Evolutionary conservation across 208 protist species (phyloP), one percentile per base, ranked within the genome.

Genomic region (Leishmania lainsoni): DNA sequence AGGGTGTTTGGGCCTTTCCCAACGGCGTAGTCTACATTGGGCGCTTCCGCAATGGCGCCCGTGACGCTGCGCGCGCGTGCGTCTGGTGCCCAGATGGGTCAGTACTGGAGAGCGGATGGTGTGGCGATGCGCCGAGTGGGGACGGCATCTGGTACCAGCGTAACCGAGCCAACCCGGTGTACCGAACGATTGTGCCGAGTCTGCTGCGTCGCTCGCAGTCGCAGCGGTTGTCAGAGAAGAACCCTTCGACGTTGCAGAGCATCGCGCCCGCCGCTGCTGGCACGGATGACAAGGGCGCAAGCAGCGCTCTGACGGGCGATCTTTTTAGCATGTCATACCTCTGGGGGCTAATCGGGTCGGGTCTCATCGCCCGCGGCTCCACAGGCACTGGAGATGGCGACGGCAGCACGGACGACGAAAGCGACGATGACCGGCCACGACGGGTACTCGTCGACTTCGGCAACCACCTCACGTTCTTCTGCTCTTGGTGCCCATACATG

Each of bases 21-120:
- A 92, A 81, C 58, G 92, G 94, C 26, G 85, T 95, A 22, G 83
- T 96, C 10, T 97, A 96, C 76, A 79, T 94, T n/a, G 94, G 94
- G 8, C 73, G 78, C 14, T 91, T 97, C 72, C 63, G 72, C 63
- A 77, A 89, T 51, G 92, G 91, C 56, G 26, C 84, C 6, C 93
- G 93, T 3, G 71, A 81, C 17, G 80, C 79, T 3, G 12, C 14
- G n/a, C 59, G 79, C 32, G 86, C 84, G 29, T 73, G 85, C 20
- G 80, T 96, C 56, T 96, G 92, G 89, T 78, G 93, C 58, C 78
- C 87, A 2, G 93, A 98, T 80, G 92, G 92, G 58, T 95, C 92
- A 1, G 88, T 93, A 52, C 94, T 93, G 72, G 83, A 88, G 45
- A 92, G 95, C 48, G 42, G 71, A 26, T 98, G 94, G 92, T 16